Evolutionary conservation across 169 alveolate species (phyloP), one percentile per base, ranked within the genome.

Genomic region (Eimeria maxima): DNA sequence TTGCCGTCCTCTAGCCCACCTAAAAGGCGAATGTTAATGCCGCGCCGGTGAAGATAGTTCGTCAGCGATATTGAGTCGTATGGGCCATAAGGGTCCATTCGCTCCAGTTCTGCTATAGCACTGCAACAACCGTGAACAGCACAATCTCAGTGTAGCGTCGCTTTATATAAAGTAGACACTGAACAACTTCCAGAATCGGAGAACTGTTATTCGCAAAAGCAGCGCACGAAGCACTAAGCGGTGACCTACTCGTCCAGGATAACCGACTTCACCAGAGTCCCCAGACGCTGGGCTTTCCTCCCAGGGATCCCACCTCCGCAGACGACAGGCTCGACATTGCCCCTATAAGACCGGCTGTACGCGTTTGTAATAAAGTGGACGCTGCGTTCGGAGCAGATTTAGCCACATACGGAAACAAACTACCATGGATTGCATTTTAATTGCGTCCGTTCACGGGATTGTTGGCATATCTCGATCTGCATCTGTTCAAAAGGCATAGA

Each of bases 11-110:
- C 88, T 16, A 42, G 76, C 86, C 29, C 73, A 92, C 96, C 96
- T 24, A 92, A 50, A 3, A 92, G 92, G 29, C 96, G 96, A 60
- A 92, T 92, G 45, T 92, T 92, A 53, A 92, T 92, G 50, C 96
- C 96, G 20, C 96, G 81, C 67, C 80, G 53, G 38, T 92, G 96
- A 22, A 92, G 69, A 74, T 29, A 80, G 67, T 63, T 63, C 29
- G 96, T 92, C 57, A 92, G 69, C 50, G 84, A 60, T 45, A 92
- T 92, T 44, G 96, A 92, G 71, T 92, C 96, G 50, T 38, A 20
- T 1, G 96, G 96, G 22, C 84, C 83, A 69, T 47, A 78, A 3
- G 96, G 96, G 47, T 83, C 74, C 96, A 92, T 92, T 24, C 86
- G 29, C 53, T 92, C 96, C 67, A 92, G 76, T 60, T 92, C 96